A percentile compares a stretch with the other conserved stretches of the same genome.
These are phyloP conservation scores for Kuraishia ogatae DNA, from an alignment of 805 yeast species.

Conservation along the genomic window DNA sequence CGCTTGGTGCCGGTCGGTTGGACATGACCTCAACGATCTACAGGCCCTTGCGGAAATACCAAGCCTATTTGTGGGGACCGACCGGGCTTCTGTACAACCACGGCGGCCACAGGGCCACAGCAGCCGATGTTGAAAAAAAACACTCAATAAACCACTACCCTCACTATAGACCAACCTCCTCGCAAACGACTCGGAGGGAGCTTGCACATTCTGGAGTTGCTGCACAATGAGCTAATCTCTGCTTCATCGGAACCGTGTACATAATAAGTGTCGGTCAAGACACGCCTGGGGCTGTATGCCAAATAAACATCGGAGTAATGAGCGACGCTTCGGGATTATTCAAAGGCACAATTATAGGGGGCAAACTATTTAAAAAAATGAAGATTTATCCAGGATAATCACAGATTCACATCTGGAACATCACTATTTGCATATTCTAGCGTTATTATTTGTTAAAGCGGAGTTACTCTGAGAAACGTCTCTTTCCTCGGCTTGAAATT, in stretches of 20 bases:
- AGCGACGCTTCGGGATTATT: neutral
- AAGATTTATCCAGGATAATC: no score
- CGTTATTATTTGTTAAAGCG: neutral
- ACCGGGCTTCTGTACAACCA: neutral
- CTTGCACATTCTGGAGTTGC: neutral
- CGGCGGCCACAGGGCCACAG: no score
- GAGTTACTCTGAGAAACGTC: neutral
- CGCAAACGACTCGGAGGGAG: neutral
- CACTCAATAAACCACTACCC: neutral
- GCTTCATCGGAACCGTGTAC: neutral
- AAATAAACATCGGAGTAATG: neutral
- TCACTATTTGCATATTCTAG: no score
- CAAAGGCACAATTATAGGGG: neutral
- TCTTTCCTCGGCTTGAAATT: neutral
- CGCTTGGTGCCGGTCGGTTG: neutral
- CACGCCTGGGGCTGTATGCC: neutral
- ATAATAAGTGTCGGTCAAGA: neutral
- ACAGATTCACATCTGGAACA: no score
- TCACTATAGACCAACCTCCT: neutral
- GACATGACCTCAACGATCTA: neutral
- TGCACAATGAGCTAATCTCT: neutral
- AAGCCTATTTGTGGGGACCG: neutral
- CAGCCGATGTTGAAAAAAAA: no score
- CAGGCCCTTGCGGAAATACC: neutral
- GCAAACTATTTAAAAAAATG: no score